These are phyloP conservation scores for Paxillus involutus DNA, from an alignment of 768 basidiomycete species.

Conservation along the genomic window DNA sequence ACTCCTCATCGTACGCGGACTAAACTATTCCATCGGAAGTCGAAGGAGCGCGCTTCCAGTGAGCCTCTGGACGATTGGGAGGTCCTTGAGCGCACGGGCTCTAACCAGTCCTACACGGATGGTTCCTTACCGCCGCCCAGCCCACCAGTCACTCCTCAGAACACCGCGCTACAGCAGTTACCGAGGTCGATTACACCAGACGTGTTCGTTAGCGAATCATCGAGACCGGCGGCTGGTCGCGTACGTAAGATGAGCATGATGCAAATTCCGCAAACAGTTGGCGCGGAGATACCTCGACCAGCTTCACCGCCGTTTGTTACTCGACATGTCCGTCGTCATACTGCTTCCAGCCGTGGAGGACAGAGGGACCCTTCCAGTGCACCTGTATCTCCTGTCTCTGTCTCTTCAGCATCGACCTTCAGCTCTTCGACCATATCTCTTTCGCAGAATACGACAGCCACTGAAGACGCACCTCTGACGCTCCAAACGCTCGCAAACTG, in stretches of 20 bases:
- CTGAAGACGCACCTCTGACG: conserved; percentile 19
- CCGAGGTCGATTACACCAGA: conserved; percentile 10
- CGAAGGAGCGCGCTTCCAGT: conserved; percentile 34
- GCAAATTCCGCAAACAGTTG: conserved; percentile 19
- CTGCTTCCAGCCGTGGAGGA: conserved; percentile 31
- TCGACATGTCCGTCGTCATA: conserved; percentile 34
- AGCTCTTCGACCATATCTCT: conserved; percentile 18
- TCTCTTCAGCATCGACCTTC: conserved; percentile 27
- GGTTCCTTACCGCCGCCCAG: conserved; percentile 20
- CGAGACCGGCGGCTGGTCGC: conserved; percentile 11
- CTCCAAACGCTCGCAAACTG: conserved; percentile 14
- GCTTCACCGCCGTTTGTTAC: conserved; percentile 34
- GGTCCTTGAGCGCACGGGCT: conserved; percentile 28
- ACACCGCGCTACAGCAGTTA: conserved; percentile 9
- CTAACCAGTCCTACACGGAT: conserved; percentile 24
- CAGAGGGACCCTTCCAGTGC: conserved; percentile 30
- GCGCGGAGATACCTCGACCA: conserved; percentile 20
- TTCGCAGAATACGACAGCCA: conserved; percentile 14
- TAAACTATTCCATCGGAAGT: conserved; percentile 35
- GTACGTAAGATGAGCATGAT: conserved; percentile 25
- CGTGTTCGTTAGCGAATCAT: conserved; percentile 15
- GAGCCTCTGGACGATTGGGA: conserved; percentile 35
- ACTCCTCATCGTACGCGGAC: conserved; percentile 27
- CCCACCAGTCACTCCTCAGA: conserved; percentile 24
- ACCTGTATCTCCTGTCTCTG: conserved; percentile 31